Base-by-base conservation (phyloP, 345 rosid genomes). In the Diplotaxis tenuifolia region DNA sequence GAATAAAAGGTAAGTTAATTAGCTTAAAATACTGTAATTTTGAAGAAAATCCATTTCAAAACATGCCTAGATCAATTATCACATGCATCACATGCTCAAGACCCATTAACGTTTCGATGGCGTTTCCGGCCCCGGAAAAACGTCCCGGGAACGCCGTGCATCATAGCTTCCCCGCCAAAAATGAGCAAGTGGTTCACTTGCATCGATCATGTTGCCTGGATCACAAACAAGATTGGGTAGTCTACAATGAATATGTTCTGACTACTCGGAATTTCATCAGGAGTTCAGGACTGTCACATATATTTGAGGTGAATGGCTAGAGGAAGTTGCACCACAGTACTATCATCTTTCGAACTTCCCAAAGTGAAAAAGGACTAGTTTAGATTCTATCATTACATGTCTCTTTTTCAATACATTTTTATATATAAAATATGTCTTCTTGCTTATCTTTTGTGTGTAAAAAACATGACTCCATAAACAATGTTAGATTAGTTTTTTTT, bases 131-230 rank as follows among this genome's bases (percentile, higher is more conserved):
- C 45, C 45, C 14, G 5, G 45, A 2, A 4, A n/a, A n/a, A n/a
- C n/a, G n/a, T n/a, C n/a, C n/a, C n/a, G n/a, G n/a, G n/a, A n/a
- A n/a, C n/a, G n/a, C n/a, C n/a, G n/a, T n/a, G n/a, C n/a, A n/a
- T n/a, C n/a, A n/a, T n/a, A n/a, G n/a, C n/a, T n/a, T n/a, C n/a
- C n/a, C n/a, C n/a, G 60, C 9, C 16, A 55, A 55, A 55, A 31
- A 55, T 55, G 31, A 23, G 4, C 60, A 23, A 55, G 6, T 55
- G 60, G 31, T 55, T 22, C 29, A 55, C 60, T 23, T 55, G 60
- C 60, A 55, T 55, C 60, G 31, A 55, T 55, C 60, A 2, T 55
- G 60, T 55, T 55, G 60, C 31, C 9, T 55, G 31, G 60, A 55
- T 22, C 31, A 55, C 60, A 55, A 55, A 55, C 60, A 29, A 16